Base-by-base conservation (phyloP, 129 eudicot species). In the Lactuca saligna region DNA sequence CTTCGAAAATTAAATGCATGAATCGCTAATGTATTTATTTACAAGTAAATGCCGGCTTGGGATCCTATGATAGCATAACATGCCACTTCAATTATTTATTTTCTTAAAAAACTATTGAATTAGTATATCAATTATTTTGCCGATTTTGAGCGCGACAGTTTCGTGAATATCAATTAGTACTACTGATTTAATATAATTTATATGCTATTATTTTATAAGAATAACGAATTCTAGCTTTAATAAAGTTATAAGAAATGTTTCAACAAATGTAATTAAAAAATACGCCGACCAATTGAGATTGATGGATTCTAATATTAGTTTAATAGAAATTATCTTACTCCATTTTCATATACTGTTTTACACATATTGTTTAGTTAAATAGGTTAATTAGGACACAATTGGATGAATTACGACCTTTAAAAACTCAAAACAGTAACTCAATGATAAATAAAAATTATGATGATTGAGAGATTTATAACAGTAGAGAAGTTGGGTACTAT, bases 81-180 rank as follows among this genome's bases (percentile, higher is more conserved):
- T 65, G 29, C 70, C 29, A 65, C 37, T 51, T 51, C 34, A 49
- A 33, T 67, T 32, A 66, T 7, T 32, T 32, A 65, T 25, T 25
- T 25, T 25, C 29, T 25, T 25, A 25, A 25, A 25, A 49, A 25
- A 33, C 16, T 8, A 53, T 51, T 67, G 15, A 37, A 53, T 67
- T 34, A 67, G 49, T 16, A 34, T 42, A 34, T 67, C 49, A 33
- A 51, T 50, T 53, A 51, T 51, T 34, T n/a, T 66, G 71, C 71
- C 71, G 71, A 66, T 67, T 61, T 31, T 67, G 72, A 67, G 61
- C 49, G 53, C 72, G 72, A 67, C 72, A 33, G 1, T 66, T 50
- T 67, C 53, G 72, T 67, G 42, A 16, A 53, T 35, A 51, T 35
- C 16, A 59, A 25, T 25, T 25, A 25, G 29, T 25, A 25, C 29